These are phyloP conservation scores for Samsoniella hepiali DNA, from an alignment of 2,329 filamentous ascomycete genomes.

Conservation along the genomic window DNA sequence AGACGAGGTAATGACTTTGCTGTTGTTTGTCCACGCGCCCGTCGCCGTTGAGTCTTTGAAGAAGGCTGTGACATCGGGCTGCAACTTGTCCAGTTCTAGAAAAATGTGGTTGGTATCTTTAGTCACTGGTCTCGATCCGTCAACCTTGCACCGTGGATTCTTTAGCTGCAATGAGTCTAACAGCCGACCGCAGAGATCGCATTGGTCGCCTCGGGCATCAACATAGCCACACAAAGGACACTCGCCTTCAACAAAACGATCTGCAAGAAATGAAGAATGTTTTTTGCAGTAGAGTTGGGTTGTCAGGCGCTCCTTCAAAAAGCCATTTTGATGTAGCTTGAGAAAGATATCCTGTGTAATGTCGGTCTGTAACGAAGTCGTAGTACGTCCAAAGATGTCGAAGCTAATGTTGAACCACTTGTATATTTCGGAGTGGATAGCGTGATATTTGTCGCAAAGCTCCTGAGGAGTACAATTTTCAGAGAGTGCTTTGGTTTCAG, in stretches of 20 bases:
- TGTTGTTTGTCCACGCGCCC: slow-evolving; percentile 72
- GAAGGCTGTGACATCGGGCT: slow-evolving; percentile 75
- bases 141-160: slow-evolving; percentile 87
- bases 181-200: slow-evolving; percentile 69
- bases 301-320: slow-evolving; percentile 79
- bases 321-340: slow-evolving; percentile 83
- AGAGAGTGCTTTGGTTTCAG: slow-evolving; percentile 90
- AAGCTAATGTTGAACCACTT: slow-evolving; percentile 95
- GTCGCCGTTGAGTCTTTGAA: slow-evolving; percentile 60
- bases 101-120: slow-evolving; percentile 87
- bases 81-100: slow-evolving; percentile 76
- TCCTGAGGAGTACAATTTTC: slow-evolving; percentile 77
- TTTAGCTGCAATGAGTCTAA: slow-evolving; percentile 64
- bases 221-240: slow-evolving; percentile 71
- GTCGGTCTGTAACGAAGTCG: slow-evolving; percentile 81
- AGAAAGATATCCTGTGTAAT: slow-evolving; percentile 91
- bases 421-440: slow-evolving; percentile 85
- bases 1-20: slow-evolving; percentile 69
- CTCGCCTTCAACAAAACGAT: slow-evolving; percentile 78
- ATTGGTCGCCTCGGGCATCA: slow-evolving; percentile 72
- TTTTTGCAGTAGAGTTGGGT: slow-evolving; percentile 86
- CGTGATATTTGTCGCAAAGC: slow-evolving; percentile 90
- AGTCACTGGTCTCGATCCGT: slow-evolving; percentile 74
- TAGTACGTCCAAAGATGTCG: slow-evolving; percentile 90
- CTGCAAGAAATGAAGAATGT: slow-evolving; percentile 74